Base-by-base conservation (phyloP, 768 basidiomycete species). In the Suillus weaverae region DNA sequence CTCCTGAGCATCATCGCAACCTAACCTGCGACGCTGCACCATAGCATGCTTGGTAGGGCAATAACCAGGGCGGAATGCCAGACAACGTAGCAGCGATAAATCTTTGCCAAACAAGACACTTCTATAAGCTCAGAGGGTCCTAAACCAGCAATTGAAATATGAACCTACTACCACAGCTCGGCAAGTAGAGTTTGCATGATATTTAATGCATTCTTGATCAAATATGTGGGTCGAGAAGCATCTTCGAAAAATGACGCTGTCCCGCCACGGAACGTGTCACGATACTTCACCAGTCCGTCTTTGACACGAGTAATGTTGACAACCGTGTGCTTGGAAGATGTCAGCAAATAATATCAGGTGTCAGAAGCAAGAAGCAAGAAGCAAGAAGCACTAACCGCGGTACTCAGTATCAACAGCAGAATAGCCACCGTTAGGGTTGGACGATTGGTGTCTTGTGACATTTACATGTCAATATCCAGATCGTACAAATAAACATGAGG, bases 141-240 rank as follows among this genome's bases (percentile, higher is more conserved):
- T 4, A 50, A 50, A 5, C 35, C 20, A 44, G 53, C 64, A 26
- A 18, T 10, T 36, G 46, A 46, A 20, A 13, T 33, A 26, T 57
- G 16, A 43, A 38, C 60, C 4, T 14, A 68, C 69, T 36, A 70
- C 61, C 48, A 70, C 54, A 14, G 46, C 61, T 68, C 69, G 10
- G 63, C 67, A 2, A 70, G 43, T 3, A 68, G 39, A 11, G 65
- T 67, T 43, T 70, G 65, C 26, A 53, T 8, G 11, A 30, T n/a
- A 39, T 64, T 67, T 14, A 64, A 11, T 16, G 56, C 53, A 59
- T 65, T 66, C 14, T 62, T 65, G 56, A 57, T 20, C 8, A 57
- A 16, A 22, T 64, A 44, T 16, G 41, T 61, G 6, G 16, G 26
- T 43, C 26, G 38, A 18, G 41, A 2, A 18, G 46, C 43, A 41